Evolutionary conservation across 768 basidiomycete species (phyloP).

Genomic region (Psilocybe cubensis): DNA sequence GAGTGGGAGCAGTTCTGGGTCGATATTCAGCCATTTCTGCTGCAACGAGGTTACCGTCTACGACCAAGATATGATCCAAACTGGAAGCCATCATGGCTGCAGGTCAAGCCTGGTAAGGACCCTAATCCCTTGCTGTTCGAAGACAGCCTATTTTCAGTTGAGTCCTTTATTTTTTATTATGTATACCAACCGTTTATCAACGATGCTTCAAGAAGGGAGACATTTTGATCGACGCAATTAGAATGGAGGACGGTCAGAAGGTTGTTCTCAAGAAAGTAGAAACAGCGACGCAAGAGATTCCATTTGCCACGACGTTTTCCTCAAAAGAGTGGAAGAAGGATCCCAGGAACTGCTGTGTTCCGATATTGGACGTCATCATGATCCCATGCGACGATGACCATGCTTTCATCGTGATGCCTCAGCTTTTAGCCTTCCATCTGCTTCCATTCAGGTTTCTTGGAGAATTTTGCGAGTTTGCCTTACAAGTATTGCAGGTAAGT

Average conservation of each 20-base stretch:
- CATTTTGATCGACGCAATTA: constrained; percentile 8
- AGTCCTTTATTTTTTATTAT: neutral
- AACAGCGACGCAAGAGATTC: constrained; percentile 9
- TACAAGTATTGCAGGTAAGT: constrained; percentile 16
- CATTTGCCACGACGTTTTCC: constrained; percentile 1
- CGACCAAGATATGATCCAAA: constrained; percentile 12
- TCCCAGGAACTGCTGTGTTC: constrained; percentile 11
- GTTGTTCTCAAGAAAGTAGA: constrained; percentile 17
- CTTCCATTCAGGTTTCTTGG: constrained; percentile 14
- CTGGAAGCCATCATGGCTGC: constrained; percentile 9
- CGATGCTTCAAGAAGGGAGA: neutral
- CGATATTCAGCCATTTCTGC: constrained; percentile 3
- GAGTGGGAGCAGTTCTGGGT: constrained; percentile 6
- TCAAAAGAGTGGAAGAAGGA: neutral
- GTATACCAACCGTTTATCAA: neutral
- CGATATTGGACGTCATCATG: constrained; percentile 15
- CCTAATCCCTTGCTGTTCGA: neutral
- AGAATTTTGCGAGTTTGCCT: constrained; percentile 13
- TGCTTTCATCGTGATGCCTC: constrained; percentile 15
- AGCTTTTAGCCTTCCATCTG: neutral
- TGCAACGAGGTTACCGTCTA: constrained; percentile 1
- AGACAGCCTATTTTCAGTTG: neutral
- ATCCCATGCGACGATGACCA: constrained; percentile 9
- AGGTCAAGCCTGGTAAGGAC: neutral
- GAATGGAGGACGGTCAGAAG: constrained; percentile 6